Base-by-base conservation (phyloP, 768 basidiomycete genomes). In the Galerina marginata region DNA sequence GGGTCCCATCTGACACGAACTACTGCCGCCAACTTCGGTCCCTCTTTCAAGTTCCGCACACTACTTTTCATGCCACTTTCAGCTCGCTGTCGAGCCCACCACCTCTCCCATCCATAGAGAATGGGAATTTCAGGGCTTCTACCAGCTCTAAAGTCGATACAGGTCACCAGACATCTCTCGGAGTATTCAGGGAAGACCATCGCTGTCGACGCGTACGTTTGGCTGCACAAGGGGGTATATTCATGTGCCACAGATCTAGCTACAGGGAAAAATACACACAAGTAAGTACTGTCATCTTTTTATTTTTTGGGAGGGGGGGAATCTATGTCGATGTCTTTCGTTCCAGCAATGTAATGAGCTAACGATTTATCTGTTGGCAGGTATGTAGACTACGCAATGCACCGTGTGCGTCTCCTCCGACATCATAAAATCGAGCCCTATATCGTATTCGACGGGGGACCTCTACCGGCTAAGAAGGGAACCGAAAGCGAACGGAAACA, bases 311-410 rank as follows among this genome's bases (percentile, higher is more conserved):
- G 20, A 33, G 20, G 29, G 36, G n/a, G 23, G 20, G 29, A 51
- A 43, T 10, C 33, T 11, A 9, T 20, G 1, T 9, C 10, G 7
- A 12, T 15, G 33, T 23, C 42, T 25, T 42, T 16, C 37, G 16
- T 36, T 48, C 23, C 39, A 20, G 1, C 15, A 26, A 45, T 12
- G 4, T 23, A 14, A 33, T 57, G 37, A 53, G 12, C 38, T 9
- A 51, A 23, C 39, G 20, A 26, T 12, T 47, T 9, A 23, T 15
- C 11, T 40, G 23, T 20, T 51, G 14, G 9, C 29, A 96, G 96
- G 78, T 98, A 97, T 81, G 94, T 99, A 60, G 90, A 96, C 72
- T 99, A 96, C 76, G 90, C 90, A 40, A 96, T 99, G 95, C 88
- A 93, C 65, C 87, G 91, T 36, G 88, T 99, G 45, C 86, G 95